These are phyloP conservation scores for Chaetothyriales sp. DNA, from an alignment of 2,329 filamentous ascomycete species.

Conservation along the genomic window DNA sequence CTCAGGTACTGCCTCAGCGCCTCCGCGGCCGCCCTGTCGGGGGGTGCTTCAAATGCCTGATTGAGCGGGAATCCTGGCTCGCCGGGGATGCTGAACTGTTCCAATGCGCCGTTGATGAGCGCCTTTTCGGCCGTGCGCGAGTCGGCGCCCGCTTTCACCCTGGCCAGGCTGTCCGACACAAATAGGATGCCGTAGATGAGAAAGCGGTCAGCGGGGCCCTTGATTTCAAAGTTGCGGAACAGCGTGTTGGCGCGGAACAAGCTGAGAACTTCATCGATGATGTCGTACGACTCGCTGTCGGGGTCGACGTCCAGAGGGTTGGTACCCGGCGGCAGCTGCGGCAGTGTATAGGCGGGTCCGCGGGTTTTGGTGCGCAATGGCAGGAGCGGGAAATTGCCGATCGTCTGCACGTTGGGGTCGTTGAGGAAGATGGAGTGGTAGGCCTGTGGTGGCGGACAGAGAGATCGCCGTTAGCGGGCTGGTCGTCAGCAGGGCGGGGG, in stretches of 20 bases:
- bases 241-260: slow-evolving; percentile 97
- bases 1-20: slow-evolving; percentile 61
- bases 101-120: slow-evolving; percentile 78
- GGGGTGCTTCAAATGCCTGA: slow-evolving; percentile 86
- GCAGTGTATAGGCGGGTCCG: slow-evolving; percentile 81
- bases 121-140: slow-evolving; percentile 57
- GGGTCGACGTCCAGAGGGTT: slow-evolving; percentile 49
- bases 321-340: slow-evolving; percentile 46
- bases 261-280: slow-evolving; percentile 80
- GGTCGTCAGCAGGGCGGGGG: not conserved
- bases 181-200: slow-evolving; percentile 95
- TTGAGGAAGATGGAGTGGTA: slow-evolving; percentile 95
- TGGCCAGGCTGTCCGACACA: slow-evolving; percentile 75
- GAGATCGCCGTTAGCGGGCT: not conserved
- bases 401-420: slow-evolving; percentile 44
- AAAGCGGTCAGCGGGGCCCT: slow-evolving; percentile 83
- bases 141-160: slow-evolving; percentile 64
- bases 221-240: slow-evolving; percentile 99
- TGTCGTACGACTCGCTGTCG: slow-evolving; percentile 86
- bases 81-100: slow-evolving; percentile 89
- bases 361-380: slow-evolving; percentile 89
- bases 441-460: slow-evolving; percentile 44
- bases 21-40: slow-evolving; percentile 80
- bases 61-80: slow-evolving; percentile 89
- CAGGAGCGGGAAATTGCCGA: slow-evolving; percentile 88